Percentiles rank a stretch among this genome's conserved stretches.
These are phyloP conservation scores for Papilionanthe hybrid DNA, from an alignment of 116 monocot genomes.

Conservation along the genomic window DNA sequence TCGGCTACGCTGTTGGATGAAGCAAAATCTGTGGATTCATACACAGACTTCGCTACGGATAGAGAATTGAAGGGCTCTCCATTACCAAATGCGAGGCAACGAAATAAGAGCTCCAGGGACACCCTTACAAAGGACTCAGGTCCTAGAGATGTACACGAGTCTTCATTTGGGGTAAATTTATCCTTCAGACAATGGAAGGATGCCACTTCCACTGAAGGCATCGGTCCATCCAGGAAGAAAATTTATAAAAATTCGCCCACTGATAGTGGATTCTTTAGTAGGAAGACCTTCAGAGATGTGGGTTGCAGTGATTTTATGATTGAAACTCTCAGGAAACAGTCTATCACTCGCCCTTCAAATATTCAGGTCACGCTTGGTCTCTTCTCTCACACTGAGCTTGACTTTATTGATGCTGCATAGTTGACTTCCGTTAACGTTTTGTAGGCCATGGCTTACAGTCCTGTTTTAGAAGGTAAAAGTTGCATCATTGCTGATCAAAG, in stretches of 20 bases:
- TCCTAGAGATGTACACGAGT: background rate
- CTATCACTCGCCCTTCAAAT: constrained; percentile 67
- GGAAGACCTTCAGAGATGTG: constrained; percentile 61
- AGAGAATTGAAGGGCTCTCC: background rate
- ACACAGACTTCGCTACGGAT: background rate
- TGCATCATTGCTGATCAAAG: constrained; percentile 94
- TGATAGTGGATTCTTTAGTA: constrained; percentile 70
- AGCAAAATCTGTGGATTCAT: constrained; percentile 1
- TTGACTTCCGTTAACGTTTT: background rate
- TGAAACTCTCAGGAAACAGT: constrained; percentile 31
- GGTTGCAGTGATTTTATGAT: constrained; percentile 69
- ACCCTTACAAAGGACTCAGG: constrained; percentile 7
- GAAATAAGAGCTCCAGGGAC: constrained; percentile 10
- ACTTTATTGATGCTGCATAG: background rate
- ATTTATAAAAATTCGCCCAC: constrained; percentile 12
- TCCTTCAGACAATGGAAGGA: constrained; percentile 26
- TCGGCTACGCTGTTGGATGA: background rate
- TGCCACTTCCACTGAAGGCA: constrained; percentile 4
- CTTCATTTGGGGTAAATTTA: constrained; percentile 9
- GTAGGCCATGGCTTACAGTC: constrained; percentile 70
- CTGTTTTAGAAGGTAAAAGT: constrained; percentile 77
- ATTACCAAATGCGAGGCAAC: background rate
- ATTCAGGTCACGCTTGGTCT: constrained; percentile 61
- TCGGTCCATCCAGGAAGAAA: constrained; percentile 6
- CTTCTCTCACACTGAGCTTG: background rate